Conservation (phyloP, 139 green algal genomes). For the Chlamydomonas incerta region DNA sequence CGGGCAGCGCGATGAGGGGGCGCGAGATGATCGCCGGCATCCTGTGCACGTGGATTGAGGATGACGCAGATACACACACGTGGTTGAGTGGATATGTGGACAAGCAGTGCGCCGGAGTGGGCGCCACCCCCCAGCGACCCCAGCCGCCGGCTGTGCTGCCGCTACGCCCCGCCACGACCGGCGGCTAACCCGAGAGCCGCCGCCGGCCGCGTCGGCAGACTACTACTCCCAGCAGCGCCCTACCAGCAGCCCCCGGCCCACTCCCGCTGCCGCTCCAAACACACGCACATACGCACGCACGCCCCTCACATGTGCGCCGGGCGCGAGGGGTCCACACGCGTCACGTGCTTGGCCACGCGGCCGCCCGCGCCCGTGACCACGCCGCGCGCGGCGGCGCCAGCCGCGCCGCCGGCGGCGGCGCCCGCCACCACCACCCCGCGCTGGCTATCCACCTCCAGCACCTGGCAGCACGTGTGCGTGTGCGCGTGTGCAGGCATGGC, state of each 20-base stretch:
- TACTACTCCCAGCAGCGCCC: too few relatives aligned
- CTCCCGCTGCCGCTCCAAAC: neutral
- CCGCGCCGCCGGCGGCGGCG: too few relatives aligned
- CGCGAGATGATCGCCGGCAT: constrained; percentile 14
- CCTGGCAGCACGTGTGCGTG: neutral
- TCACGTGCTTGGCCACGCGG: constrained; percentile 22
- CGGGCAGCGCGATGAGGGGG: neutral
- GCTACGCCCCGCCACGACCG: too few relatives aligned
- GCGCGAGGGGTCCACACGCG: neutral
- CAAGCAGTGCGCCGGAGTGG: neutral
- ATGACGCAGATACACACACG: neutral
- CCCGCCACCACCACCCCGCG: constrained; percentile 10
- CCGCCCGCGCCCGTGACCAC: neutral
- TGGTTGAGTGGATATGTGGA: neutral
- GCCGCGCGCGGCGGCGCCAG: neutral
- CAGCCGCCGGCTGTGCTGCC: too few relatives aligned
- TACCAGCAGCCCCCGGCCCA: neutral
- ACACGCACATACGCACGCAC: too few relatives aligned
- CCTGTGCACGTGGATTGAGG: neutral
- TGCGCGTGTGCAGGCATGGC: neutral
- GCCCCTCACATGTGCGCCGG: constrained; percentile 26
- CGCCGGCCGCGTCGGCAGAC: too few relatives aligned
- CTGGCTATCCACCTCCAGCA: constrained; percentile 37
- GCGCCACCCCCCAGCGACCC: too few relatives aligned
- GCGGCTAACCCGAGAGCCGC: too few relatives aligned